Evolutionary conservation across 345 rosid genomes (phyloP), one percentile per base, ranked within the genome.

Genomic region (Punica granatum): DNA sequence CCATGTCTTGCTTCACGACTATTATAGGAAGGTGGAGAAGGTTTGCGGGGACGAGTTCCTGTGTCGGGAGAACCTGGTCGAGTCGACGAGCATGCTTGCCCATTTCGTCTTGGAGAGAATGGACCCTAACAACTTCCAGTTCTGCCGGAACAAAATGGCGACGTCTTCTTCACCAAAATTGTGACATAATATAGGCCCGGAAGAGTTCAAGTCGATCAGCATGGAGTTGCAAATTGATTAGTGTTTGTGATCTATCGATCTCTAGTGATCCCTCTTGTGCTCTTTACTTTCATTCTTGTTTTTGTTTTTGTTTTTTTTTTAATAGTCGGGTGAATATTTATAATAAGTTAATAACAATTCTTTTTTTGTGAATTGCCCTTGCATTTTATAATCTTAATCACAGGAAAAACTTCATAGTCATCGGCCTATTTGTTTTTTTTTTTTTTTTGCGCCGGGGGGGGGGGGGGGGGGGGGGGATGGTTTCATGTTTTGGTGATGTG

Each of bases 101-200:
- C 99, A 94, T 85, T 94, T 87, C 79, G 81, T 89, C 72, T 66
- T 94, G 64, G 99, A 91, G 75, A 89, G 77, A 65, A 84, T 86
- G 91, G 90, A 85, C 58, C 85, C 84, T 64, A 81, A 74, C 51
- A 84, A 78, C 74, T 78, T 70, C 69, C 78, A 81, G 35, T 88
- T 80, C 79, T 88, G 95, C 59, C 78, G 76, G 56, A 80, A 75
- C 46, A 51, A 37, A 18, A 70, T 77, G 26, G 39, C 32, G 18
- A 28, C 74, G 1, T 65, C 62, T 15, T 36, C 70, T 30, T 49
- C 63, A 15, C 0, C 53, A 11, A 64, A 30, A 41, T 42, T 21
- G 67, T 64, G 42, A 66, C 23, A 25, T 43, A 11, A 56, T 26
- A 6, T 56, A 56, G 34, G 9, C 8, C 1, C 33, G 3, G 13